These are phyloP conservation scores for Moringa oleifera DNA, from an alignment of 345 rosid species.

Conservation along the genomic window DNA sequence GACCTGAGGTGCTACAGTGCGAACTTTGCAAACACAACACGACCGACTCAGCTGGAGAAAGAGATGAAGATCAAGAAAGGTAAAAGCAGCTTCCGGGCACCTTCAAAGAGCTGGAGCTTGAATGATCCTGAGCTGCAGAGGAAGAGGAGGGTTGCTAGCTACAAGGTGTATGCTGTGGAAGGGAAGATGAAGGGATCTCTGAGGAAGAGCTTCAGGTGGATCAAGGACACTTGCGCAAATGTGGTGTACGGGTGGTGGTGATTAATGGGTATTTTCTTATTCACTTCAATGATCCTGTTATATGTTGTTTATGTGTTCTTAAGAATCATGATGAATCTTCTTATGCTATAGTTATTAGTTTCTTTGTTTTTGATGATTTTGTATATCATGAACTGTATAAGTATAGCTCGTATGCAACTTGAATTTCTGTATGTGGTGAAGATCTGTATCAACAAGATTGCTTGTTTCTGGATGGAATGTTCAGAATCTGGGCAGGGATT, in stretches of 20 bases:
- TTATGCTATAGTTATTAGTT: no score
- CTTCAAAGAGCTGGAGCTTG: slow-evolving; percentile 62
- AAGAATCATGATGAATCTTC: no score
- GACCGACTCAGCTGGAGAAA: slow-evolving; percentile 28
- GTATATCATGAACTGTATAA: no score
- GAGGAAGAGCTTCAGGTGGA: slow-evolving; percentile 83
- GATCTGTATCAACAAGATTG: no score
- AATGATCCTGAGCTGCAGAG: slow-evolving; percentile 82
- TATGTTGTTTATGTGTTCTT: neutral
- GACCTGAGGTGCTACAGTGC: slow-evolving; percentile 60
- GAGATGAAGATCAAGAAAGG: slow-evolving; percentile 49
- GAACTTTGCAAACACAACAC: slow-evolving; percentile 21
- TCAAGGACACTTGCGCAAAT: slow-evolving; percentile 66
- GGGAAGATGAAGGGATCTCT: slow-evolving; percentile 89
- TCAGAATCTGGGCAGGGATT: no score
- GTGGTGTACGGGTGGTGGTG: slow-evolving; percentile 61
- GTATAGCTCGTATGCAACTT: no score
- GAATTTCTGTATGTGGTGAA: no score
- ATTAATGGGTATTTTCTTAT: slow-evolving; percentile 12
- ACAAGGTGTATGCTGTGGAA: slow-evolving; percentile 75
- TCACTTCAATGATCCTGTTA: no score
- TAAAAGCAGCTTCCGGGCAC: slow-evolving; percentile 35
- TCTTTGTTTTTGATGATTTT: no score
- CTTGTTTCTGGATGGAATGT: no score
- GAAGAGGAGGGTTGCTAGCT: slow-evolving; percentile 87